phyloP scores from a whole-genome alignment of 2,329 filamentous ascomycete species.

The Fusarium pseudonygamai region DNA sequence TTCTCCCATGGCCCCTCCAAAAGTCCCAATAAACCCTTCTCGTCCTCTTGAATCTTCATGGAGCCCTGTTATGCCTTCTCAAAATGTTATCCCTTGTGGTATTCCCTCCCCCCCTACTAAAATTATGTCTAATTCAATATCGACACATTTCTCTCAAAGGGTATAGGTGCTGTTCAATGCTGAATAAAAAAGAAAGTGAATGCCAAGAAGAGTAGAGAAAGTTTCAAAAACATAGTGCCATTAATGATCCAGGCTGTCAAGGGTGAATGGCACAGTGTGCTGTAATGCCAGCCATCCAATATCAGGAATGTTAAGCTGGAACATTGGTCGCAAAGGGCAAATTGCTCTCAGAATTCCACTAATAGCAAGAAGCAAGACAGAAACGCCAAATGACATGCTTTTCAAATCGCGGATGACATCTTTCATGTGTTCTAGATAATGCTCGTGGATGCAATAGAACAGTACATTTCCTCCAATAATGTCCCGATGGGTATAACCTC shows the following conservation, averaged over 20 bases:
- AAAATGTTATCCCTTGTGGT: background rate
- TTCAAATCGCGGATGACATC: slow-evolving; percentile 16
- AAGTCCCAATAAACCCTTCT: background rate
- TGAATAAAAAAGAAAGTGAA: background rate
- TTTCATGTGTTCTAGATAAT: slow-evolving; percentile 24
- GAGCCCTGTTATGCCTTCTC: background rate
- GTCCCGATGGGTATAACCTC: slow-evolving; percentile 47
- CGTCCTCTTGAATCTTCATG: background rate
- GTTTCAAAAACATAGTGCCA: background rate
- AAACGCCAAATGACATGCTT: slow-evolving; percentile 30
- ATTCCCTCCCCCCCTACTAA: background rate
- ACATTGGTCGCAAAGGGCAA: slow-evolving; percentile 4
- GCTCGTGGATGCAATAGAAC: slow-evolving; percentile 3
- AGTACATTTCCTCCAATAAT: slow-evolving; percentile 40
- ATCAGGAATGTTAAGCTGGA: slow-evolving; percentile 3
- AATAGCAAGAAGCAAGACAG: background rate
- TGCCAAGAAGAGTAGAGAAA: background rate
- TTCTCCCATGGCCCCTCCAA: background rate
- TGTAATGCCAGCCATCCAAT: slow-evolving; percentile 4
- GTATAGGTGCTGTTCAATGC: slow-evolving; percentile 22
- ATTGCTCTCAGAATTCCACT: background rate
- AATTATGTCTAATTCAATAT: slow-evolving; percentile 6
- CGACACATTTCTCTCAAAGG: slow-evolving; percentile 8
- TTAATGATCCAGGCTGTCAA: background rate
- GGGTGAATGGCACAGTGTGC: background rate